A percentile compares a stretch with the other conserved stretches of the same genome.
phyloP scores from a whole-genome alignment of 2,329 filamentous ascomycete species.

The Colletotrichum incanum region DNA sequence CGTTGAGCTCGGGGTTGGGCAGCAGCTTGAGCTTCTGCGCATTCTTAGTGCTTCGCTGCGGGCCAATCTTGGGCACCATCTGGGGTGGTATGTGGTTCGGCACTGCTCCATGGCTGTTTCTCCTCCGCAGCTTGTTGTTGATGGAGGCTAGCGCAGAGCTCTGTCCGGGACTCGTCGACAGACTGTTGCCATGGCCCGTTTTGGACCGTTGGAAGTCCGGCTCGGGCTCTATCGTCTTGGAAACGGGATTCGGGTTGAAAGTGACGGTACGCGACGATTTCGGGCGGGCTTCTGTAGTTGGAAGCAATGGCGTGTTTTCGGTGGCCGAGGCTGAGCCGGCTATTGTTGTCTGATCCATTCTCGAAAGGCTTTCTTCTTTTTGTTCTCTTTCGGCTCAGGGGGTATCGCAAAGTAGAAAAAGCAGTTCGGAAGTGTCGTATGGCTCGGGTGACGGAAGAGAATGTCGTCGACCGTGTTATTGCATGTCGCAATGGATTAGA shows the following conservation, averaged over 20 bases:
- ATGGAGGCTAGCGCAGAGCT: slow-evolving; percentile 78
- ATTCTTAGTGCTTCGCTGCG: slow-evolving; percentile 94
- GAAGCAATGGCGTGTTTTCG: slow-evolving; percentile 57
- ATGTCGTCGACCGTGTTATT: slow-evolving; percentile 19
- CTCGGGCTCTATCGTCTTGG: slow-evolving; percentile 72
- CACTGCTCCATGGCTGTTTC: slow-evolving; percentile 82
- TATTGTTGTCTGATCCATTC: slow-evolving; percentile 44
- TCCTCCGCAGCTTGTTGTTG: slow-evolving; percentile 88
- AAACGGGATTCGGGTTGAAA: slow-evolving; percentile 80
- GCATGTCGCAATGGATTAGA: slow-evolving; percentile 33
- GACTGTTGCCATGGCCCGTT: slow-evolving; percentile 51
- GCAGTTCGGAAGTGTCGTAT: not conserved
- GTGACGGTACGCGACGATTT: slow-evolving; percentile 77
- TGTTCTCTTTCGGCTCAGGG: slow-evolving; percentile 11
- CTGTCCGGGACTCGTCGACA: slow-evolving; percentile 54
- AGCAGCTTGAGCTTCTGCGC: slow-evolving; percentile 98
- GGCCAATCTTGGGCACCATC: slow-evolving; percentile 82
- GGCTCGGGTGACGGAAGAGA: slow-evolving; percentile 8
- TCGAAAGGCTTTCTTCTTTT: slow-evolving; percentile 14
- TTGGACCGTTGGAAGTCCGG: slow-evolving; percentile 49
- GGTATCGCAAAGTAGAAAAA: slow-evolving; percentile 31
- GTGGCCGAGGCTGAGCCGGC: slow-evolving; percentile 39
- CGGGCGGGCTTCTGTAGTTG: slow-evolving; percentile 54
- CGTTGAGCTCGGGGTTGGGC: slow-evolving; percentile 87
- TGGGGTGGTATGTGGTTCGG: slow-evolving; percentile 55